Evolutionary conservation across 2,329 filamentous ascomycete species (phyloP).

Genomic region (Aspergillus ibericus): DNA sequence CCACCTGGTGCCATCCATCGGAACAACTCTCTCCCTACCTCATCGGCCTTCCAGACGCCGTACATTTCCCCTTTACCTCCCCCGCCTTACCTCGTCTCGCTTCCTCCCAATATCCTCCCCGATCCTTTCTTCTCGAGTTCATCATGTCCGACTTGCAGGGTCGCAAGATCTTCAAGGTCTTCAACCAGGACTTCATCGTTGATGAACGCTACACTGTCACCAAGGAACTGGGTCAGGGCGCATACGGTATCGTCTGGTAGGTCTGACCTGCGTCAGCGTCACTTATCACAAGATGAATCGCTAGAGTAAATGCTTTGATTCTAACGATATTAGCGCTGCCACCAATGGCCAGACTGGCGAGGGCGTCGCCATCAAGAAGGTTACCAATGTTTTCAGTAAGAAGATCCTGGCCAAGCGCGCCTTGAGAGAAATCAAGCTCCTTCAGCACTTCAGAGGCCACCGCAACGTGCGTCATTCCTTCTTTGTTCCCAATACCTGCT

Average conservation of each 20-base stretch:
- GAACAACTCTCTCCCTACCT: slow-evolving; percentile 8
- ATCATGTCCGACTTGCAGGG: slow-evolving; percentile 62
- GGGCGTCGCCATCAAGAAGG: slow-evolving; percentile 97
- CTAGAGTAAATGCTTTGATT: background rate
- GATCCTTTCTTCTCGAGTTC: slow-evolving; percentile 4
- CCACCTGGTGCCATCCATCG: slow-evolving; percentile 7
- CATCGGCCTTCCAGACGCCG: background rate
- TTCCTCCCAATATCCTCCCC: slow-evolving; percentile 9
- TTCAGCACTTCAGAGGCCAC: slow-evolving; percentile 94
- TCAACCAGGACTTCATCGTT: slow-evolving; percentile 99
- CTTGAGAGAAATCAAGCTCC: slow-evolving; percentile 94
- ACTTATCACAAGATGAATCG: background rate
- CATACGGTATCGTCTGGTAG: slow-evolving; percentile 98
- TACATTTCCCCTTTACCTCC: slow-evolving; percentile 12
- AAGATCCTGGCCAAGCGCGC: slow-evolving; percentile 99
- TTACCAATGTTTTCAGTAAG: slow-evolving; percentile 99
- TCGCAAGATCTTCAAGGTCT: slow-evolving; percentile 97
- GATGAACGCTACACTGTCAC: slow-evolving; percentile 98
- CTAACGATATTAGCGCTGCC: slow-evolving; percentile 65
- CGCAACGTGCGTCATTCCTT: slow-evolving; percentile 65
- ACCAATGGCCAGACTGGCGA: slow-evolving; percentile 88
- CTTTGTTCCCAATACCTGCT: background rate
- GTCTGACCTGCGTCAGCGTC: slow-evolving; percentile 28
- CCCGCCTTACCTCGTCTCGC: slow-evolving; percentile 5
- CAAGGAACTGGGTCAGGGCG: slow-evolving; percentile 96